A percentile compares a stretch with the other conserved stretches of the same genome.
phyloP scores from a whole-genome alignment of 805 yeast species.

The Candida piceae region DNA sequence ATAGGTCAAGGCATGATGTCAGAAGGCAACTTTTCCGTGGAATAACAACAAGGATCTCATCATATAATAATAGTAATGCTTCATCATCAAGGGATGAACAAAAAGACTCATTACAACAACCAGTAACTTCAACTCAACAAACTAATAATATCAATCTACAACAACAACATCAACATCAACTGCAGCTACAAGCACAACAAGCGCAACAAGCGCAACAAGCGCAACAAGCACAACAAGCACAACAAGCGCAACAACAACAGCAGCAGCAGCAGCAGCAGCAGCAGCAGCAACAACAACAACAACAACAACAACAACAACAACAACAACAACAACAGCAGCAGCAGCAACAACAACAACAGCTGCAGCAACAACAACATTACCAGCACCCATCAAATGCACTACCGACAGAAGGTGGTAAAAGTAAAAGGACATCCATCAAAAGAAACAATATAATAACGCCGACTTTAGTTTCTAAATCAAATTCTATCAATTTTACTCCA shows the following conservation, averaged over 20 bases:
- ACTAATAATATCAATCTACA: neutral
- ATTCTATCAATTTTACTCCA: conserved; percentile 16
- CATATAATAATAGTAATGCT: conserved; percentile 17
- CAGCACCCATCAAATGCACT: too few relatives aligned
- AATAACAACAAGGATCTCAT: conserved; percentile 27
- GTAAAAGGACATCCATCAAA: conserved; percentile 10
- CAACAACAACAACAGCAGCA: too few relatives aligned
- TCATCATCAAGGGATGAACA: conserved; percentile 11
- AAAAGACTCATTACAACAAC: conserved; percentile 18
- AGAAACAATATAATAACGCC: conserved; percentile 21
- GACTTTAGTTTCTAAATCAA: conserved; percentile 16
- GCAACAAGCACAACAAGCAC: conserved; percentile 4
- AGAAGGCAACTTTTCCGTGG: conserved; percentile 32
- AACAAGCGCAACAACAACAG: conserved; percentile 4
- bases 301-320: too few relatives aligned
- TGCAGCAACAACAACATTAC: too few relatives aligned
- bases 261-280: conserved; percentile 8
- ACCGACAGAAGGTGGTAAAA: too few relatives aligned
- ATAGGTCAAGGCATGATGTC: conserved; percentile 25
- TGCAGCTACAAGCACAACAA: conserved; percentile 1
- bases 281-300: conserved; percentile 4
- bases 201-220: conserved; percentile 4
- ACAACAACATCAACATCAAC: neutral
- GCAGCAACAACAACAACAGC: too few relatives aligned
- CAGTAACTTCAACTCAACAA: too few relatives aligned